Base-by-base conservation (phyloP, 345 rosid species). In the Populus davidiana region DNA sequence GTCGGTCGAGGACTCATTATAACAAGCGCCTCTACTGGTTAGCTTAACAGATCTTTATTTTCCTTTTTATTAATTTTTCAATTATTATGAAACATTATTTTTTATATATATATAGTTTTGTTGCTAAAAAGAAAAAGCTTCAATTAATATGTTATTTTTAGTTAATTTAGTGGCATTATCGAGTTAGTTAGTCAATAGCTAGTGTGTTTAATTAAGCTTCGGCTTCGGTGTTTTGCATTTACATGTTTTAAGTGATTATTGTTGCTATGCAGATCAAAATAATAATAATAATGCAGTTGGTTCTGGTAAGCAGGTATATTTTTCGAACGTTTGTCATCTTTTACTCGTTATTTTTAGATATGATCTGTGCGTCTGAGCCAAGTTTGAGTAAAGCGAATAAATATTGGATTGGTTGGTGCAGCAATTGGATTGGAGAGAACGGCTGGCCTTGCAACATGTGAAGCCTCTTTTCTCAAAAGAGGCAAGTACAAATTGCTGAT, bases 371-470 rank as follows among this genome's bases (percentile, higher is more conserved):
- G 14, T 59, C 33, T 29, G 72, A 77, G 73, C 73, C 59, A 8
- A 74, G 44, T 71, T 9, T 79, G 35, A 23, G 67, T 47, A 39
- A 27, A 61, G 4, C 66, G 39, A 56, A 44, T 54, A 33, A 50
- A 6, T 72, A 77, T 67, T 83, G 31, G 71, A 41, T 80, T 80
- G 72, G n/a, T 10, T 75, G 52, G 27, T 86, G 85, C 86, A 94
- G 98, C 89, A 76, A 67, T 79, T 88, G 80, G 90, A 88, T 87
- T 96, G 97, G 99, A 91, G 98, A 81, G 96, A 96, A 74, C 92
- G 86, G 76, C 84, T 91, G 75, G 92, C 93, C 16, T 64, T 89
- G 85, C 89, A 89, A 79, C 87, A 88, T 78, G 77, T 91, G 67
- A 87, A 86, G 71, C 81, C 93, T 67, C 87, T 96, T 76, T 83